These are phyloP conservation scores for Chytriomyces sp. DNA, from an alignment of 192 early-diverging fungal species.

Conservation along the genomic window DNA sequence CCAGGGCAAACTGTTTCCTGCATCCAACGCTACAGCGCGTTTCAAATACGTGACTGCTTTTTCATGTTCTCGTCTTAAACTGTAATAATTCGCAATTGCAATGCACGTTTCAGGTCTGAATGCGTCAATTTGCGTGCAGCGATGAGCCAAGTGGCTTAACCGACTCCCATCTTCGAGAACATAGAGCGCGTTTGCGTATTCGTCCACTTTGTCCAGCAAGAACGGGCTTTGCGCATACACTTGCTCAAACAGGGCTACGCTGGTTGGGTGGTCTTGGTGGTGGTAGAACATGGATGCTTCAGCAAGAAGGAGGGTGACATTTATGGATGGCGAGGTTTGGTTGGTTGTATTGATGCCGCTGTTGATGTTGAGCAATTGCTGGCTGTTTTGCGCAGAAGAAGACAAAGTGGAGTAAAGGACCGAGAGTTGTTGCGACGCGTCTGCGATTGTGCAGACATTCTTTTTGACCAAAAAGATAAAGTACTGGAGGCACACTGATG, in stretches of 20 bases:
- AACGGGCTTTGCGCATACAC: slow-evolving; percentile 75
- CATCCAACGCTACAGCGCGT: slow-evolving; percentile 80
- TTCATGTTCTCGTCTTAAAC: slow-evolving; percentile 74
- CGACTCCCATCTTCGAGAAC: slow-evolving; percentile 72
- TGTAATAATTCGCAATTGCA: slow-evolving; percentile 83
- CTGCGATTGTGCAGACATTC: slow-evolving; percentile 18
- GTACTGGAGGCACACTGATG: slow-evolving; percentile 20
- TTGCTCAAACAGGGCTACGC: slow-evolving; percentile 62
- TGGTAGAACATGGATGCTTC: slow-evolving; percentile 21
- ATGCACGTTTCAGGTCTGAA: slow-evolving; percentile 87
- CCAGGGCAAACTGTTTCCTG: slow-evolving; percentile 79
- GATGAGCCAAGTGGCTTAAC: slow-evolving; percentile 79
- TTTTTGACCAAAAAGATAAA: slow-evolving; percentile 29
- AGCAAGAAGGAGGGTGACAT: not conserved
- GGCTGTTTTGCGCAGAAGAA: not conserved
- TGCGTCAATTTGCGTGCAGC: slow-evolving; percentile 71
- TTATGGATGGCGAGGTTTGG: not conserved
- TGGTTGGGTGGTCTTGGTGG: slow-evolving; percentile 8
- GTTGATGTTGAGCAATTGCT: not conserved
- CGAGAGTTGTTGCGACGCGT: not conserved
- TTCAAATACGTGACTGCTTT: slow-evolving; percentile 88
- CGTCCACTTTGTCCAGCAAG: slow-evolving; percentile 79
- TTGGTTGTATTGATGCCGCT: not conserved
- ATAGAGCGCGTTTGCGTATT: slow-evolving; percentile 88
- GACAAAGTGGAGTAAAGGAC: not conserved